Conservation (phyloP, 2,329 filamentous ascomycete species). For the Botrytis medusae region DNA sequence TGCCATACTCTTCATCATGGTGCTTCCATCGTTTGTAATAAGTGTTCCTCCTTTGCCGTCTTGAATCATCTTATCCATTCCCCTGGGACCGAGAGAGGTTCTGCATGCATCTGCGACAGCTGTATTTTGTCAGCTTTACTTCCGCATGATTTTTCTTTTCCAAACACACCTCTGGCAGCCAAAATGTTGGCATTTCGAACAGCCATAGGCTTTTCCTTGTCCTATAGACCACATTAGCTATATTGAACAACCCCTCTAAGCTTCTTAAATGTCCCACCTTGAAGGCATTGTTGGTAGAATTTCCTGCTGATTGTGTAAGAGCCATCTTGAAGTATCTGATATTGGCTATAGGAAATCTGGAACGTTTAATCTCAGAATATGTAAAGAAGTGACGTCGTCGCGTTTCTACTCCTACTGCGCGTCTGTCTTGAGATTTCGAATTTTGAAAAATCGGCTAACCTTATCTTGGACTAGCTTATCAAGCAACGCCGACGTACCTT, state of each 20-base stretch:
- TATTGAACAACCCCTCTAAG: slow-evolving; percentile 27
- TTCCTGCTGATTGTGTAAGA: slow-evolving; percentile 38
- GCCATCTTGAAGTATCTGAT: slow-evolving; percentile 48
- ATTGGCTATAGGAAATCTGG: slow-evolving; percentile 22
- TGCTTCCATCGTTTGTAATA: slow-evolving; percentile 99
- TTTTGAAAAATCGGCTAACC: slow-evolving; percentile 21
- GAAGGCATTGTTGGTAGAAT: slow-evolving; percentile 64
- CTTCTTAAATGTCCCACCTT: slow-evolving; percentile 43
- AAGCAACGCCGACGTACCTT: slow-evolving; percentile 23
- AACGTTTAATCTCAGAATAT: slow-evolving; percentile 17
- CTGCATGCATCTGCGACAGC: slow-evolving; percentile 97
- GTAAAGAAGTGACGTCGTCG: slow-evolving; percentile 24
- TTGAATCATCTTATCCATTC: slow-evolving; percentile 61
- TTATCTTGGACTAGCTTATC: slow-evolving; percentile 22
- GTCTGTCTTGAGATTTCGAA: slow-evolving; percentile 20
- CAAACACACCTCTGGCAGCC: slow-evolving; percentile 77
- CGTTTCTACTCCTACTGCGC: slow-evolving; percentile 21
- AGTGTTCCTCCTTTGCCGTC: slow-evolving; percentile 77
- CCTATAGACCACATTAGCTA: slow-evolving; percentile 43
- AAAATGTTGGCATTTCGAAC: slow-evolving; percentile 96
- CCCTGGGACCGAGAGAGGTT: slow-evolving; percentile 65
- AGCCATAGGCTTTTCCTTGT: slow-evolving; percentile 98
- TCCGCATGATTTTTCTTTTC: slow-evolving; percentile 18
- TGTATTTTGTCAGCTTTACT: slow-evolving; percentile 43
- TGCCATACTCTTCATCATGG: slow-evolving; percentile 98